Evolutionary conservation across 371 early-diverging fungal genomes (phyloP), one percentile per base, ranked within the genome.

Genomic region (Entomophthora muscae): DNA sequence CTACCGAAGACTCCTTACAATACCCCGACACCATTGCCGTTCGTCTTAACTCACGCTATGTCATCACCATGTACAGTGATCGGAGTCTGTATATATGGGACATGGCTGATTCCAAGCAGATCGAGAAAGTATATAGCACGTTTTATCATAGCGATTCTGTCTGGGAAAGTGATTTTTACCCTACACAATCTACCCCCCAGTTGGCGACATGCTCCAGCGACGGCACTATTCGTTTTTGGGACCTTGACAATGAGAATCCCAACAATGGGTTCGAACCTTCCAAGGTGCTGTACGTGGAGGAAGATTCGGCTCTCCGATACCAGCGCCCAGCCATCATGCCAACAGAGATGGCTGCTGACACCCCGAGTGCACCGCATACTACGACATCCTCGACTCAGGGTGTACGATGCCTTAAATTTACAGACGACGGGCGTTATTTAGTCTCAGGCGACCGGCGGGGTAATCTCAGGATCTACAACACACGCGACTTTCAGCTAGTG

Each of bases 141-240:
- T 66, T 86, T 13, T 81, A 71, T 61, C 91, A 91, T 60, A 82
- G 83, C 52, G 90, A 86, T 64, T 84, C 88, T 69, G 79, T 91
- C 1, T 91, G 91, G 91, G 89, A 88, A 17, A 82, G 83, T 22
- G 88, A 91, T 81, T 85, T 88, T 76, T 65, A 61, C 12, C n/a
- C 21, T 28, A 17, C 13, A 3, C 28, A 23, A 3, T 21, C 10
- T 7, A 26, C 3, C n/a, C 21, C 74, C 81, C 69, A 82, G 84
- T 91, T 91, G 69, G 75, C 79, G 1, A 87, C 90, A 5, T 83
- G 81, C 63, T 88, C 88, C 0, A 81, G 83, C 0, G 91, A 91
- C 71, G 84, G 85, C 17, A 89, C 89, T 0, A 78, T 89, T 31
- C 75, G 86, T 2, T 84, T 91, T 66, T 91, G 91, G 91, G 84